Percentiles rank a stretch among this genome's conserved stretches.
These are phyloP conservation scores for Ramaria rubella DNA, from an alignment of 768 basidiomycete species.

Conservation along the genomic window DNA sequence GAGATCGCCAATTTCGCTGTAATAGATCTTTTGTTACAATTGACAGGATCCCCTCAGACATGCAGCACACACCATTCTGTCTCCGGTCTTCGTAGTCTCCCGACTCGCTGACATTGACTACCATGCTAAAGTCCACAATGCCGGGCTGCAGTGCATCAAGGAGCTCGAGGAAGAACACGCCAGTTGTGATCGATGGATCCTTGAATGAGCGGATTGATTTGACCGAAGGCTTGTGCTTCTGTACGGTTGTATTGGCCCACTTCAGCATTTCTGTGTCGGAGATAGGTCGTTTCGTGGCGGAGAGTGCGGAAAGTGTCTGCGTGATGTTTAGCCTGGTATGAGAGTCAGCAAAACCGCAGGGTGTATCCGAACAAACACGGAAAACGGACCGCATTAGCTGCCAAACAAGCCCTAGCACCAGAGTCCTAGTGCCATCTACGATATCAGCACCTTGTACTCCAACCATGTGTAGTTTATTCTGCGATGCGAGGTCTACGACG, in stretches of 20 bases:
- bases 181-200: conserved; percentile 83
- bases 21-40: not conserved
- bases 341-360: not conserved
- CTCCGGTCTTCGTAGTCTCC: conserved; percentile 83
- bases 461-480: conserved; percentile 91
- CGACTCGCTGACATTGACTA: conserved; percentile 51
- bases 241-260: conserved; percentile 91
- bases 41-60: not conserved
- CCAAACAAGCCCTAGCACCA: conserved; percentile 96
- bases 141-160: conserved; percentile 89
- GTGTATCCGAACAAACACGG: not conserved
- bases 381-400: conserved; percentile 81
- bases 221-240: conserved; percentile 53
- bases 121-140: conserved; percentile 85
- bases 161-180: conserved; percentile 88
- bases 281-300: conserved; percentile 70
- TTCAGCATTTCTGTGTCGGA: conserved; percentile 90
- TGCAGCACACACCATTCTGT: conserved; percentile 74
- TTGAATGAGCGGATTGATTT: conserved; percentile 86
- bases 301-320: conserved; percentile 76
- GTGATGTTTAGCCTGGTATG: conserved; percentile 70
- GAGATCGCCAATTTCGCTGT: conserved; percentile 95
- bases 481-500: conserved; percentile 83
- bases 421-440: conserved; percentile 85
- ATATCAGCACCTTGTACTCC: conserved; percentile 98